Conservation (phyloP, 495 filamentous ascomycete species). For the Xylona heveae region DNA sequence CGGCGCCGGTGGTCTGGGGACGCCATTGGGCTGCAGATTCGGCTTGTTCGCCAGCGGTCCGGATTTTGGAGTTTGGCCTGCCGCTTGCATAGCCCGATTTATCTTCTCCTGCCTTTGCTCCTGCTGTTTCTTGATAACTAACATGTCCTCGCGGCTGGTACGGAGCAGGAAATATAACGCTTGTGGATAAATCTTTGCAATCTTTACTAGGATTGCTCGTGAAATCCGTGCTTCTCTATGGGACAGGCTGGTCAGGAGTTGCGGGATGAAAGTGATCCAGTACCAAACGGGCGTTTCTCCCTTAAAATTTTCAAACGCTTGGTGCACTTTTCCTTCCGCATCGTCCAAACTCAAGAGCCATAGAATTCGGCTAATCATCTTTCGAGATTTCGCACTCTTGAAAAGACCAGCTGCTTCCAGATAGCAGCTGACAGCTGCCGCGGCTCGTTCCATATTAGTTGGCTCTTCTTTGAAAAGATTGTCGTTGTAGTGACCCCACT, state of each 20-base stretch:
- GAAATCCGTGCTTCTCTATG: constrained; percentile 79
- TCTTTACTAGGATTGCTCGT: constrained; percentile 64
- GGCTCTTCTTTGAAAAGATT: constrained; percentile 81
- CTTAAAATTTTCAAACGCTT: constrained; percentile 81
- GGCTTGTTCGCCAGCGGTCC: no score
- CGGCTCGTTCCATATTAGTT: constrained; percentile 53
- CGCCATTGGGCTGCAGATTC: no score
- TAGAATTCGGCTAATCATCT: constrained; percentile 80
- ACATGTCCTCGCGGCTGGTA: constrained; percentile 88
- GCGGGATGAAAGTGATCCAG: constrained; percentile 98
- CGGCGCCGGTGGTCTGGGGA: no score
- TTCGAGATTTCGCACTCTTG: constrained; percentile 92
- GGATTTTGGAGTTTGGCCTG: constrained; percentile 13
- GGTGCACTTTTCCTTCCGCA: constrained; percentile 52
- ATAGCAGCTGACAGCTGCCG: constrained; percentile 87
- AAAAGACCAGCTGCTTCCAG: constrained; percentile 87
- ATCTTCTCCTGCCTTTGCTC: constrained; percentile 55
- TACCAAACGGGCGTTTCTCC: constrained; percentile 95
- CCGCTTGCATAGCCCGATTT: constrained; percentile 21
- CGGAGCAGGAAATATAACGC: constrained; percentile 82
- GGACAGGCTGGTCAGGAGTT: constrained; percentile 71
- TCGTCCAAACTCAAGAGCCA: constrained; percentile 95
- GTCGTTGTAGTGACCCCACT: constrained; percentile 98
- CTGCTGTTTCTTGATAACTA: constrained; percentile 70
- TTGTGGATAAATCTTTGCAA: constrained; percentile 88